Percentiles rank a stretch among this genome's conserved stretches.
phyloP scores from a whole-genome alignment of 2,329 filamentous ascomycete species.

The Cladosporium phlei region DNA sequence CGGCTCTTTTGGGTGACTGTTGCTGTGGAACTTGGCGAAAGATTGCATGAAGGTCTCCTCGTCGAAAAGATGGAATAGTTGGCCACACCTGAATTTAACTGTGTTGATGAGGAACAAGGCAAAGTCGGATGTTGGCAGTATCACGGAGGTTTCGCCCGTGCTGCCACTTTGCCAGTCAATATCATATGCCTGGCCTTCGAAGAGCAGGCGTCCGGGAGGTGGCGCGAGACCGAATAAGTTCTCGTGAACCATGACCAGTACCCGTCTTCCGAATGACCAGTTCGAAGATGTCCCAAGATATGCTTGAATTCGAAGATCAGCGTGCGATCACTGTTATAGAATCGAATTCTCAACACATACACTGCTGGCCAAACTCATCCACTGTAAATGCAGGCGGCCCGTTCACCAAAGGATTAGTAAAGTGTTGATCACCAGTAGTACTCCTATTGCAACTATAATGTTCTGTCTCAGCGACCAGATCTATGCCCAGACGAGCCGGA shows the following conservation, averaged over 20 bases:
- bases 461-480: slow-evolving; percentile 12
- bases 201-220: slow-evolving; percentile 43
- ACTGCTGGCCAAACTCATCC: slow-evolving; percentile 39
- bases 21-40: slow-evolving; percentile 39
- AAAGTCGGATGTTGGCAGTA: slow-evolving; percentile 49
- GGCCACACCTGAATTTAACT: slow-evolving; percentile 53
- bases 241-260: slow-evolving; percentile 48
- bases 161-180: slow-evolving; percentile 47
- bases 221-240: slow-evolving; percentile 41
- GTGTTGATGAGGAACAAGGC: slow-evolving; percentile 52
- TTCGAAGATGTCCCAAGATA: slow-evolving; percentile 55
- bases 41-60: slow-evolving; percentile 48
- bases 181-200: slow-evolving; percentile 50
- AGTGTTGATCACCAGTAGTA: slow-evolving; percentile 19
- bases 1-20: slow-evolving; percentile 25
- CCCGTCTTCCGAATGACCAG: slow-evolving; percentile 51
- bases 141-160: slow-evolving; percentile 30
- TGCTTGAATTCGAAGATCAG: too few species aligned
- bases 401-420: slow-evolving; percentile 42
- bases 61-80: slow-evolving; percentile 53
- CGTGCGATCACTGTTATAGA: too few species aligned
- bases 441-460: slow-evolving; percentile 11
- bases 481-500: slow-evolving; percentile 2
- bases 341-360: slow-evolving; percentile 29
- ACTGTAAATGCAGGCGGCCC: slow-evolving; percentile 28